These are phyloP conservation scores for Hypoxylon sp. DNA, from an alignment of 2,329 filamentous ascomycete genomes.

Conservation along the genomic window DNA sequence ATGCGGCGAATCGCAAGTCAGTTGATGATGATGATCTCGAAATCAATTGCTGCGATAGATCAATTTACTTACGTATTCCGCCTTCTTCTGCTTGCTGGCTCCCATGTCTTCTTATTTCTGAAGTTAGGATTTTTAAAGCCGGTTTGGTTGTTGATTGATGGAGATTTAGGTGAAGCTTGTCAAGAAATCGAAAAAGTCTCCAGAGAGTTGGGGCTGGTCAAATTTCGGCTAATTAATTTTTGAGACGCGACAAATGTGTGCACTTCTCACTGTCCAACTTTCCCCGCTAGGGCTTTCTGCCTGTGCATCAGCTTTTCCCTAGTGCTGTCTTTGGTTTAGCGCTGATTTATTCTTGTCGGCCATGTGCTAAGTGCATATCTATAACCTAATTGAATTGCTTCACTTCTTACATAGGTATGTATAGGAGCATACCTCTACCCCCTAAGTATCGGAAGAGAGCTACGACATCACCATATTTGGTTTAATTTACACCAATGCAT, in stretches of 20 bases:
- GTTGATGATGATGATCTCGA: constrained; percentile 2
- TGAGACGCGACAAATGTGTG: constrained; percentile 29
- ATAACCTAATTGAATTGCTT: no score
- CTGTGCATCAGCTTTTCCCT: not conserved
- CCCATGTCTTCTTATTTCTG: constrained; percentile 96
- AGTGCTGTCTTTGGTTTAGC: not conserved
- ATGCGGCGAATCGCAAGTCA: no score
- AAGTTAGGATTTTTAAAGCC: constrained; percentile 99
- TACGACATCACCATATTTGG: no score
- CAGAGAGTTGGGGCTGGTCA: constrained; percentile 11
- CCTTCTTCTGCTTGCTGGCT: constrained; percentile 95
- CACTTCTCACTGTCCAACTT: constrained; percentile 3
- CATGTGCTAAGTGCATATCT: no score
- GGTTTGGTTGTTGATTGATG: constrained; percentile 46
- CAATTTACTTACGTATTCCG: constrained; percentile 55
- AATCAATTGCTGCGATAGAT: constrained; percentile 6
- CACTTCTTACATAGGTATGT: no score
- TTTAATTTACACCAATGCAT: no score
- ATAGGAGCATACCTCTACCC: no score
- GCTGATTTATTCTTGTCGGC: constrained; percentile 3
- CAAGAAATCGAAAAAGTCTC: constrained; percentile 23
- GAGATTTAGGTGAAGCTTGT: constrained; percentile 27
- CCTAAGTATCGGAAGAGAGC: no score
- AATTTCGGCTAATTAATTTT: constrained; percentile 41
- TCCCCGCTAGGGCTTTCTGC: constrained; percentile 32